phyloP scores from a whole-genome alignment of 1,284 basidiomycete genomes.

The Heterobasidion occidentale region DNA sequence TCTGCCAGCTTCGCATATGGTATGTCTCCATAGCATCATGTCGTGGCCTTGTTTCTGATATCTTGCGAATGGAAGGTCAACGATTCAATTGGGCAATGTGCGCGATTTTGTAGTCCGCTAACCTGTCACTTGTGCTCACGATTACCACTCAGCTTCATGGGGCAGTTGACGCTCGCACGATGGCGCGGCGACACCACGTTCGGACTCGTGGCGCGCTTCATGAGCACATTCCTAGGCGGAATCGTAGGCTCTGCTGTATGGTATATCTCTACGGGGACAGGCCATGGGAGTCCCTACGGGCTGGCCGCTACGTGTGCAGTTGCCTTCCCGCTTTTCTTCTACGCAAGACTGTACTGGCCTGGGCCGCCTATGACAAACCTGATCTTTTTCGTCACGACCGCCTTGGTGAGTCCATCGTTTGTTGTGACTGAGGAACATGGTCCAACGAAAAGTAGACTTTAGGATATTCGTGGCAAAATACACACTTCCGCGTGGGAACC shows the following conservation, averaged over 20 bases:
- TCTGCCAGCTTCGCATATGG: slow-evolving; percentile 55
- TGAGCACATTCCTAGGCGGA: slow-evolving; percentile 67
- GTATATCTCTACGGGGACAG: slow-evolving; percentile 68
- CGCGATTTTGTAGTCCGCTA: slow-evolving; percentile 5
- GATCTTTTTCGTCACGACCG: slow-evolving; percentile 67
- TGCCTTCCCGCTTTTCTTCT: slow-evolving; percentile 65
- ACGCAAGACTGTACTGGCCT: slow-evolving; percentile 67
- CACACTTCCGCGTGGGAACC: slow-evolving; percentile 32
- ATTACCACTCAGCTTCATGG: slow-evolving; percentile 48
- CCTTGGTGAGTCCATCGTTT: slow-evolving; percentile 36
- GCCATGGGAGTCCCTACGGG: slow-evolving; percentile 66
- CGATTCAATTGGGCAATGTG: slow-evolving; percentile 31
- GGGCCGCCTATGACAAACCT: slow-evolving; percentile 66
- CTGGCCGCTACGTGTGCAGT: slow-evolving; percentile 65
- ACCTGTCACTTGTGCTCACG: not conserved
- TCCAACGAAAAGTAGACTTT: slow-evolving; percentile 38
- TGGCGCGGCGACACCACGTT: slow-evolving; percentile 76
- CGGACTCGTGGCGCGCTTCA: slow-evolving; percentile 53
- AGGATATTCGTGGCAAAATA: slow-evolving; percentile 68
- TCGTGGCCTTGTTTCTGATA: not conserved
- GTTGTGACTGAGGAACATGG: not conserved
- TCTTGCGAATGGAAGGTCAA: slow-evolving; percentile 14
- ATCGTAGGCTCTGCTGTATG: slow-evolving; percentile 63
- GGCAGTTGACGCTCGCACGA: slow-evolving; percentile 58
- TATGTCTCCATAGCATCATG: slow-evolving; percentile 22